Base-by-base conservation (phyloP, 352 stramenopile genomes). In the Phytophthora quininea region DNA sequence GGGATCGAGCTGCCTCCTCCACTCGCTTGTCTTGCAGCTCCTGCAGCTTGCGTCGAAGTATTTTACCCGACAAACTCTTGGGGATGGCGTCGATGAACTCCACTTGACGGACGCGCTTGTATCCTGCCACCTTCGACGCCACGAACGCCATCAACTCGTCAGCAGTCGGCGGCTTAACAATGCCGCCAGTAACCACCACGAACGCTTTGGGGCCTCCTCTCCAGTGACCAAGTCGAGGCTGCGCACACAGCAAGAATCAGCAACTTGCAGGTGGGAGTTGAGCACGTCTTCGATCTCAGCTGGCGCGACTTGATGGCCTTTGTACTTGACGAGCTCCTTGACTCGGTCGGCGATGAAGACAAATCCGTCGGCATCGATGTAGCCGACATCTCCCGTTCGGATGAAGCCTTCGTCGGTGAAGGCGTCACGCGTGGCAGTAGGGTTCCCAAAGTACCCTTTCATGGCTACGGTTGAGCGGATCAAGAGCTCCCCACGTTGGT, bases 311-410 rank as follows among this genome's bases (percentile, higher is more conserved):
- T 96, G 93, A 52, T 95, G 93, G 11, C 93, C 93, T 54, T 97
- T 97, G 59, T 97, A 93, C 80, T 98, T 98, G 77, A 98, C 98
- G 11, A 98, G 66, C 67, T 98, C 93, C 72, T 98, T 98, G 19
- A 97, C 66, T 14, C 95, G 77, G 67, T 98, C 95, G 0, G 90
- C 88, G 46, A 98, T 95, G 64, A 90, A 97, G 14, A 98, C 82
- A 66, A 79, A 97, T 7, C 91, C 92, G 48, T 98, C 89, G 35
- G 96, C 74, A 62, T 98, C 93, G 58, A 98, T 94, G 60, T 89
- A 88, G 6, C 83, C 90, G 15, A 98, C 66, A 75, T 98, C 95
- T 4, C 95, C 93, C 7, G 92, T 97, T 50, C 80, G 72, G 10
- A 98, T 61, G 76, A 91, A 98, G 3, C 88, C 87, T 48, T 87